These are phyloP conservation scores for Panaeolus papilionaceus DNA, from an alignment of 768 basidiomycete genomes.

Conservation along the genomic window DNA sequence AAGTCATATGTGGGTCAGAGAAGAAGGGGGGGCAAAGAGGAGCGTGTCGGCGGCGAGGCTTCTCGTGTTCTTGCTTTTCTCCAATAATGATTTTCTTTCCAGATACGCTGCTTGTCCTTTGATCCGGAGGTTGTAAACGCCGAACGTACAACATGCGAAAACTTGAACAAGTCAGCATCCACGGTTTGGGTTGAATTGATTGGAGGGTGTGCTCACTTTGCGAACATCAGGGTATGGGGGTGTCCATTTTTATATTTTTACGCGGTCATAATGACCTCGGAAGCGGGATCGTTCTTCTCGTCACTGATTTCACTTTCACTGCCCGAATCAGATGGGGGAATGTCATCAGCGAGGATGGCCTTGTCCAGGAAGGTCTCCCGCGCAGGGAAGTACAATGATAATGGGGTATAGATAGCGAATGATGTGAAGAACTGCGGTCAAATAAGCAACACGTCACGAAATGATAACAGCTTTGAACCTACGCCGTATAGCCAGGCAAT, in stretches of 20 bases:
- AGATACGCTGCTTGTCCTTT: not conserved
- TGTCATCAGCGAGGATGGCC: slow-evolving; percentile 38
- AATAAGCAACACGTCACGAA: not conserved
- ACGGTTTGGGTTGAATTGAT: not conserved
- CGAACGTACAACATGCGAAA: slow-evolving; percentile 2
- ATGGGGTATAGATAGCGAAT: slow-evolving; percentile 38
- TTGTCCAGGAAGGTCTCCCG: slow-evolving; percentile 46
- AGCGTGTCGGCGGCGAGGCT: slow-evolving; percentile 2
- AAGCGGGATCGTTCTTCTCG: slow-evolving; percentile 6
- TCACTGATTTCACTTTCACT: slow-evolving; percentile 19
- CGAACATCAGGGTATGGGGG: not conserved
- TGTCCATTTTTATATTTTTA: not conserved
- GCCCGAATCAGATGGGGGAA: slow-evolving; percentile 18
- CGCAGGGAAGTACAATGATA: slow-evolving; percentile 49
- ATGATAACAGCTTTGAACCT: slow-evolving; percentile 30
- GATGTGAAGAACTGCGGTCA: slow-evolving; percentile 45
- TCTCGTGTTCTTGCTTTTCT: slow-evolving; percentile 5
- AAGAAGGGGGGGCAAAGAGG: not conserved
- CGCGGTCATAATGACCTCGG: slow-evolving; percentile 1
- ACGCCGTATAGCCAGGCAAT: slow-evolving; percentile 83
- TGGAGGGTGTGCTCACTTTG: not conserved
- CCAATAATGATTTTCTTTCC: not conserved
- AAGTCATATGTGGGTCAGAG: not conserved
- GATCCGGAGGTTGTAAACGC: slow-evolving; percentile 6
- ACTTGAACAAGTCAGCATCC: not conserved